phyloP scores from a whole-genome alignment of 176 grass and related monocot species.

The Tillandsia leiboldiana region DNA sequence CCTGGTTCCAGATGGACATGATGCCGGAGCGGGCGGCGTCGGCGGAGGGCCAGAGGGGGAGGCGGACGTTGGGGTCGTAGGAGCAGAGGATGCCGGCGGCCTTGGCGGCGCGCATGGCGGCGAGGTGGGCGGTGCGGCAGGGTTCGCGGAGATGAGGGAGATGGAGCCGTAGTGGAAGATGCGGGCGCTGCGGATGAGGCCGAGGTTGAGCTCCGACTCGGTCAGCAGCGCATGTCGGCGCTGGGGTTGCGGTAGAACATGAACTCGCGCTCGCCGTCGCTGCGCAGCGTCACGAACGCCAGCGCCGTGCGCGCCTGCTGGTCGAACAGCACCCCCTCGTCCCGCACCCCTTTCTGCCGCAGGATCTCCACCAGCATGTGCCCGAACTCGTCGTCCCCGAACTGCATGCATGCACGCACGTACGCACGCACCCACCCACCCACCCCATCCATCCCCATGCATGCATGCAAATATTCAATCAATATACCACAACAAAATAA shows the following conservation, averaged over 20 bases:
- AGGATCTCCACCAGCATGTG: constrained; percentile 84
- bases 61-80: constrained; percentile 79
- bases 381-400: constrained; percentile 90
- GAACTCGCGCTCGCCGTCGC: constrained; percentile 77
- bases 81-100: constrained; percentile 58
- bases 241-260: constrained; percentile 96
- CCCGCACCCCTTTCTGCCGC: constrained; percentile 61
- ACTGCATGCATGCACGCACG: constrained; percentile 17
- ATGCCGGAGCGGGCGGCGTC: constrained; percentile 51
- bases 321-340: constrained; percentile 57
- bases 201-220: constrained; percentile 55
- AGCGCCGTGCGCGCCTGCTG: constrained; percentile 68
- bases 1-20: constrained; percentile 82
- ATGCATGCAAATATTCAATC: no score
- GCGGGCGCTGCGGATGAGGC: constrained; percentile 50
- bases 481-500: no score
- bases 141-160: constrained; percentile 79
- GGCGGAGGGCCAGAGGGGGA: constrained; percentile 73
- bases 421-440: no score
- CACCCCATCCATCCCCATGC: no score
- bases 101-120: constrained; percentile 81
- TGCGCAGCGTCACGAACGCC: constrained; percentile 73
- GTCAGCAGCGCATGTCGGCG: constrained; percentile 84
- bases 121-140: constrained; percentile 55
- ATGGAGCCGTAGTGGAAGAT: constrained; percentile 96